Percentiles rank a stretch among this genome's conserved stretches.
These are phyloP conservation scores for Sporodiniella umbellata DNA, from an alignment of 371 early-diverging fungal species.

Conservation along the genomic window DNA sequence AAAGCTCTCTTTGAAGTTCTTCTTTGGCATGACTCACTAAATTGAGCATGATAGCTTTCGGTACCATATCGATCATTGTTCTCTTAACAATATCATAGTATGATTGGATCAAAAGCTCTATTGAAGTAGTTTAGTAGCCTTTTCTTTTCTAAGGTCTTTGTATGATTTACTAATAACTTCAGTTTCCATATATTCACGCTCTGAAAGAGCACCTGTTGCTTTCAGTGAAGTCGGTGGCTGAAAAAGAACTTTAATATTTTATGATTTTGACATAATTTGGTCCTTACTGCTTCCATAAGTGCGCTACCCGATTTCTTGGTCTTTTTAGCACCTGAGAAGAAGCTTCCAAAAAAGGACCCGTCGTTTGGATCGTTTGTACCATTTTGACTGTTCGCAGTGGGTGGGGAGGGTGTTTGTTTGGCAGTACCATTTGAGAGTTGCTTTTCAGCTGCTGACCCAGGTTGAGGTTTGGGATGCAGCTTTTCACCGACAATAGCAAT, in stretches of 20 bases:
- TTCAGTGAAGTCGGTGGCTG: slow-evolving; percentile 93
- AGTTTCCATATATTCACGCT: slow-evolving; percentile 95
- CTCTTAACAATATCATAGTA: slow-evolving; percentile 98
- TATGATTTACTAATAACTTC: slow-evolving; percentile 89
- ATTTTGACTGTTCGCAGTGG: slow-evolving; percentile 20
- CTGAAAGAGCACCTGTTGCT: slow-evolving; percentile 92
- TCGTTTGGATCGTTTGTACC: slow-evolving; percentile 23
- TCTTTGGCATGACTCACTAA: slow-evolving; percentile 90
- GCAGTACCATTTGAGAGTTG: slow-evolving; percentile 28
- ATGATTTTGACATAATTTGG: too few species aligned
- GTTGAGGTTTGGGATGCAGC: slow-evolving; percentile 54
- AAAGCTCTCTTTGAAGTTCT: slow-evolving; percentile 91
- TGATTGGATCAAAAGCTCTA: slow-evolving; percentile 89
- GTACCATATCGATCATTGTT: slow-evolving; percentile 96
- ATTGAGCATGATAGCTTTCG: slow-evolving; percentile 98
- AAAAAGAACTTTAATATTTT: neutral
- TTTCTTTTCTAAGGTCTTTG: neutral
- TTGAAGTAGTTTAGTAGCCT: neutral
- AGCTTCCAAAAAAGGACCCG: slow-evolving; percentile 93
- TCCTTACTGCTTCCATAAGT: slow-evolving; percentile 70
- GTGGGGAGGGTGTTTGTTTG: slow-evolving; percentile 27
- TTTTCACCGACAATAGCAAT: slow-evolving; percentile 87
- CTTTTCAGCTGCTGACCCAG: slow-evolving; percentile 45
- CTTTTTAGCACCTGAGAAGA: slow-evolving; percentile 81
- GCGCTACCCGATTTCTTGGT: slow-evolving; percentile 56